Base-by-base conservation (phyloP, 768 basidiomycete species). In the Mycena belliarum region DNA sequence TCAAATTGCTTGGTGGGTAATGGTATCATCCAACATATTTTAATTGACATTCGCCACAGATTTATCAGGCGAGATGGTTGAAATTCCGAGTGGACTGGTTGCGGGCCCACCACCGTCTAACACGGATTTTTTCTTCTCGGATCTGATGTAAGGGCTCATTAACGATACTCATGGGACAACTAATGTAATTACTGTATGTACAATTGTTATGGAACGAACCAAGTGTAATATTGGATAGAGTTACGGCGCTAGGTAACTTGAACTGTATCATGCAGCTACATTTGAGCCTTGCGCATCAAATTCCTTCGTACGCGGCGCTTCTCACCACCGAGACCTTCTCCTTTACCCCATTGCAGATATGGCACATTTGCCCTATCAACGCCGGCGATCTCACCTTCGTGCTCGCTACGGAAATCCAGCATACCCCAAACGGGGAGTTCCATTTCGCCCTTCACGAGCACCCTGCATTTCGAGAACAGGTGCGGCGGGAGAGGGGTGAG, bases 361-460 rank as follows among this genome's bases (percentile, higher is more conserved):
- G 95, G 83, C 8, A 78, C 82, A 66, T 76, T 83, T 15, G 80
- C 79, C 16, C 76, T 81, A 6, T 83, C 82, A 6, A 86, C 74
- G 0, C 80, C 83, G 3, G 71, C 77, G 8, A 81, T 76, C 7
- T 66, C 63, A 8, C 72, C 77, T 23, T 64, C 72, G 10, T 69
- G 70, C 2, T 71, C 72, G 5, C 63, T 67, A 24, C 76, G 72
- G 55, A 85, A 88, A 69, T 95, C 93, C 48, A 97, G 75, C 87
- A 93, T 84, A 0, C 89, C 93, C 85, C 89, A 89, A 0, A 94
- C 75, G 0, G 95, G 95, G 0, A 97, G 72, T 70, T 95, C 93
- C 65, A 95, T 76, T 68, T 94, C 93, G 9, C 95, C 95, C 70
- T 91, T 94, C 44, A 96, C 85, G 4, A 96, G 66, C 18, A 84